These are phyloP conservation scores for Zygosaccharomyces pseudobailii DNA, from an alignment of 1,139 yeast genomes.

Conservation along the genomic window DNA sequence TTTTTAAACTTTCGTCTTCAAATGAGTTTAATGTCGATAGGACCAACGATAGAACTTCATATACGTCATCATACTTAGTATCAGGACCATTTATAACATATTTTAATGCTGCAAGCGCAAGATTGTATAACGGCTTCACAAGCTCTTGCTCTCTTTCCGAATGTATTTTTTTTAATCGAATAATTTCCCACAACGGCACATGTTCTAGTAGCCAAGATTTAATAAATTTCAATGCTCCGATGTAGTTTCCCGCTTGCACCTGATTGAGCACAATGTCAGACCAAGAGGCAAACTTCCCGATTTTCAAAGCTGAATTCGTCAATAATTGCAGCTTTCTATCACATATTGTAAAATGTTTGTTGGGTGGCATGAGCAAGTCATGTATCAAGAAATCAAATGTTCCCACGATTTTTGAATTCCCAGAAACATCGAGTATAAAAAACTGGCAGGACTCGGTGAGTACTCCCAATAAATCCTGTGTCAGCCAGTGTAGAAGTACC, in stretches of 20 bases:
- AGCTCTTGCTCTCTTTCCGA: constrained; percentile 46
- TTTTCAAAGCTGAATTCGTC: constrained; percentile 24
- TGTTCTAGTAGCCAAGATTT: constrained; percentile 44
- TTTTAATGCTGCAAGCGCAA: constrained; percentile 35
- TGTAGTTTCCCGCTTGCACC: constrained; percentile 35
- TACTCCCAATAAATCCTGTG: constrained; percentile 45
- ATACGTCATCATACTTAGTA: constrained; percentile 12
- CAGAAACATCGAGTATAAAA: constrained; percentile 38
- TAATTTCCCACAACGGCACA: constrained; percentile 17
- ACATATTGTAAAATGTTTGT: constrained; percentile 34
- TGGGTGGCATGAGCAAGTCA: constrained; percentile 39
- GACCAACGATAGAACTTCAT: constrained; percentile 13
- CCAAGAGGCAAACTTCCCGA: constrained; percentile 32
- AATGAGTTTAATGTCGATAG: constrained; percentile 10
- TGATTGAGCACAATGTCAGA: constrained; percentile 27
- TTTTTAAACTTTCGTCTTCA: constrained; percentile 1
- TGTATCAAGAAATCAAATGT: constrained; percentile 43
- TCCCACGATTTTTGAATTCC: constrained; percentile 36
- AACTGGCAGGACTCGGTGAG: constrained; percentile 48
- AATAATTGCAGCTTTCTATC: constrained; percentile 20
- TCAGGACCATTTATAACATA: constrained; percentile 17
- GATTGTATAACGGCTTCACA: constrained; percentile 50
- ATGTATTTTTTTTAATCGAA: constrained; percentile 30
- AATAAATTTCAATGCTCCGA: constrained; percentile 39
- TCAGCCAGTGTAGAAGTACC: constrained; percentile 57